phyloP scores from a whole-genome alignment of 805 yeast genomes.

The Wickerhamomyces xylosicus region DNA sequence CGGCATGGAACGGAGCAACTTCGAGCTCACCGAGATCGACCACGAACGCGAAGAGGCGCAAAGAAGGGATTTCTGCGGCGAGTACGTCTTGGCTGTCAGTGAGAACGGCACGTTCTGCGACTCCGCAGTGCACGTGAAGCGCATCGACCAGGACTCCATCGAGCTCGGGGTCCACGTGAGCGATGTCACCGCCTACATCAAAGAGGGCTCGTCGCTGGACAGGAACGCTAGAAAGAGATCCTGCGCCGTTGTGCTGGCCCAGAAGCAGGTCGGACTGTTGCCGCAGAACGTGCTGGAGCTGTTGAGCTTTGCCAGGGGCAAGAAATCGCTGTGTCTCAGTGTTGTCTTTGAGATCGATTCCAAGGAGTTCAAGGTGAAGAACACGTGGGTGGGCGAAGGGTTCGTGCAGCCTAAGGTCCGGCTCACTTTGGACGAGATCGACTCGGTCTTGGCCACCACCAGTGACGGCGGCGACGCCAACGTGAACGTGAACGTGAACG shows the following conservation, averaged over 20 bases:
- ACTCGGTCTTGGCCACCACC: constrained; percentile 37
- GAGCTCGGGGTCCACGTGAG: constrained; percentile 82
- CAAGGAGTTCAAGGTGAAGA: constrained; percentile 57
- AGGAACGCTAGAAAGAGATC: constrained; percentile 87
- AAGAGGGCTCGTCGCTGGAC: constrained; percentile 69
- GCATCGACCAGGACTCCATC: constrained; percentile 45
- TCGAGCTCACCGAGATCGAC: constrained; percentile 23
- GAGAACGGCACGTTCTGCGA: constrained; percentile 54
- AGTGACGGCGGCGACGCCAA: constrained; percentile 13
- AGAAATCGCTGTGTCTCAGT: constrained; percentile 57
- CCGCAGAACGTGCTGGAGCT: constrained; percentile 55
- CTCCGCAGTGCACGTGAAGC: constrained; percentile 74
- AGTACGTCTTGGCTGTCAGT: constrained; percentile 54
- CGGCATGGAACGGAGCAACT: constrained; percentile 18
- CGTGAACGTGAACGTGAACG: too few species aligned
- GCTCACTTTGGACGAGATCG: constrained; percentile 46
- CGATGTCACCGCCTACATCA: constrained; percentile 66
- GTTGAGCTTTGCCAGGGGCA: constrained; percentile 51
- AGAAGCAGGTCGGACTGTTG: constrained; percentile 52
- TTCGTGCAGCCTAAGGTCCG: constrained; percentile 52
- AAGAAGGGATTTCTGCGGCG: constrained; percentile 46
- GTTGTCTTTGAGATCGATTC: constrained; percentile 76
- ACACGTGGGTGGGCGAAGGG: constrained; percentile 70
- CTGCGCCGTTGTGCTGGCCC: constrained; percentile 80
- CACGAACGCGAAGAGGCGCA: constrained; percentile 18